Evolutionary conservation across 2,329 filamentous ascomycete genomes (phyloP), one percentile per base, ranked within the genome.

Genomic region (Penicillium sp.): DNA sequence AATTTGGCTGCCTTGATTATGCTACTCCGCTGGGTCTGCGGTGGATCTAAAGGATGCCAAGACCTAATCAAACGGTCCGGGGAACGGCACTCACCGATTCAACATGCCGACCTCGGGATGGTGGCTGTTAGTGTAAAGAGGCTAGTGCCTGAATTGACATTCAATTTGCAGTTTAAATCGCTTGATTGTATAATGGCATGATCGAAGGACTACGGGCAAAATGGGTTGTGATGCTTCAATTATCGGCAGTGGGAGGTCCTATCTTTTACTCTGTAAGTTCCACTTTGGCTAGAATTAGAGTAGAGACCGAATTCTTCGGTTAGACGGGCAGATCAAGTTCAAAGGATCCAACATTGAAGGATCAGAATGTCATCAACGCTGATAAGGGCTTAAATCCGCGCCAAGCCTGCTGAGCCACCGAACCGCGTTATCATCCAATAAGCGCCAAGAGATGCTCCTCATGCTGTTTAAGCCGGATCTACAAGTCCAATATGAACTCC

Each of bases 391-490:
- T 34, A 54, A 50, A 6, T 54, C 47, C 52, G 31, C 34, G 52
- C 52, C 52, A 54, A 54, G 52, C 11, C 31, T n/a, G 10, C 47
- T 49, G 31, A 49, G 52, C 52, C 47, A 45, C 51, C 13, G 13
- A n/a, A 13, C 24, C 21, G 32, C 47, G 46, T 49, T 13, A 53
- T 49, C 31, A 7, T 29, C 50, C 45, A 49, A 40, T 45, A 34
- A 50, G 40, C 52, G 47, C 47, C 52, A 50, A 54, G 40, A 40
- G 8, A 11, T 50, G 46, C 22, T 54, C 51, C 49, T 14, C 50
- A 48, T 36, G 44, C 18, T 2, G 24, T 40, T 8, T 5, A 24
- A 24, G 11, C 24, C 14, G 27, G 38, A 22, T 16, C 38, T 22
- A 42, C 29, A 22, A 5, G 1, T 4, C 3, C 16, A 22, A 21